Conservation (phyloP, 2,329 filamentous ascomycete genomes). For the Nothophaeocryptopus gaeumannii region DNA sequence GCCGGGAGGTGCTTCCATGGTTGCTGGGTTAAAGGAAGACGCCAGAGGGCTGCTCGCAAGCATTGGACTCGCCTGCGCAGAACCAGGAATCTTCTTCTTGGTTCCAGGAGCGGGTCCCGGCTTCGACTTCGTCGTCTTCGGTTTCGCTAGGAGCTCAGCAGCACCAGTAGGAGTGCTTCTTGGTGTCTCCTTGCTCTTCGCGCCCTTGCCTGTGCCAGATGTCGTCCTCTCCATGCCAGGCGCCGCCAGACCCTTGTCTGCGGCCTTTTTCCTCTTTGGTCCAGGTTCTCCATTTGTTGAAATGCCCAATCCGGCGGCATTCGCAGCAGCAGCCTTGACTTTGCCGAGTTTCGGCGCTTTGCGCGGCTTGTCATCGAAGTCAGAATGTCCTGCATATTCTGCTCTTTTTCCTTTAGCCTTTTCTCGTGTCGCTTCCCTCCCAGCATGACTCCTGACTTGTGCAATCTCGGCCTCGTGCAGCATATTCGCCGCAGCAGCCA, state of each 20-base stretch:
- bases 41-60: slow-evolving; percentile 50
- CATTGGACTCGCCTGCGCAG: slow-evolving; percentile 38
- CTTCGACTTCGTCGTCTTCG: slow-evolving; percentile 66
- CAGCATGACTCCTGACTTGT: slow-evolving; percentile 73
- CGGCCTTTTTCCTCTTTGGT: slow-evolving; percentile 82
- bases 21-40: slow-evolving; percentile 58
- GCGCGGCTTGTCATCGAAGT: slow-evolving; percentile 72
- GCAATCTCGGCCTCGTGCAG: slow-evolving; percentile 80
- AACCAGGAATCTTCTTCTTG: slow-evolving; percentile 70
- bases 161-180: slow-evolving; percentile 63
- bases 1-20: slow-evolving; percentile 66
- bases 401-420: slow-evolving; percentile 65
- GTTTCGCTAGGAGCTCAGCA: slow-evolving; percentile 59
- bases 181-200: slow-evolving; percentile 57
- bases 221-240: slow-evolving; percentile 65
- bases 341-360: slow-evolving; percentile 59
- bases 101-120: slow-evolving; percentile 61
- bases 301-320: slow-evolving; percentile 54
- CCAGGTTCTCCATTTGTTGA: slow-evolving; percentile 59
- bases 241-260: slow-evolving; percentile 60
- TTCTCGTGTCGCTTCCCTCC: slow-evolving; percentile 63
- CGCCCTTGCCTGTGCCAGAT: slow-evolving; percentile 44
- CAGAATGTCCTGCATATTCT: slow-evolving; percentile 67
- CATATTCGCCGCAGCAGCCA: slow-evolving; percentile 67
- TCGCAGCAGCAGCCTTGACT: slow-evolving; percentile 54